These are phyloP conservation scores for Eucalyptus virginea DNA, from an alignment of 345 rosid genomes.

Conservation along the genomic window DNA sequence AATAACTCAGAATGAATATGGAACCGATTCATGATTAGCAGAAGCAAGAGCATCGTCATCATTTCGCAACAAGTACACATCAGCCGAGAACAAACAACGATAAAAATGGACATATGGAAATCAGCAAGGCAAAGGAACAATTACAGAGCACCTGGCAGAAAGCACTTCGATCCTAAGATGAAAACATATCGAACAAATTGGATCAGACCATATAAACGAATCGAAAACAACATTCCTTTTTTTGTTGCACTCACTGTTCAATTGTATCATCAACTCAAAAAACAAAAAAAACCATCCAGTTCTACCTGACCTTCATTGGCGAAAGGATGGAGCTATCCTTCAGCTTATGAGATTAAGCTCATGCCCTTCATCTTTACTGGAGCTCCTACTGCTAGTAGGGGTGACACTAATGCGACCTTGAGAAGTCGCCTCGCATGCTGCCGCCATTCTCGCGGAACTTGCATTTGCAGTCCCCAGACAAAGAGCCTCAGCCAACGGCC, in stretches of 20 bases:
- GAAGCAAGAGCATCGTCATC: background rate
- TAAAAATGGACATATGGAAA: background rate
- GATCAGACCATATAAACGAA: background rate
- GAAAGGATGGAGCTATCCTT: background rate
- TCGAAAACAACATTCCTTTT: background rate
- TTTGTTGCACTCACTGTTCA: background rate
- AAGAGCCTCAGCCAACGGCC: conserved; percentile 49
- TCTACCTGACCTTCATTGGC: background rate
- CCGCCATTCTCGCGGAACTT: conserved; percentile 4
- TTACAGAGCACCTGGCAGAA: background rate
- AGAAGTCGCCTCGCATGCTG: background rate
- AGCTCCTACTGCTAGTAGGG: conserved; percentile 7
- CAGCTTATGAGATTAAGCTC: background rate
- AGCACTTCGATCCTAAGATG: background rate
- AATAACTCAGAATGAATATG: background rate
- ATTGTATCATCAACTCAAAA: background rate
- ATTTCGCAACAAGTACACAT: background rate
- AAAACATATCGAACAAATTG: background rate
- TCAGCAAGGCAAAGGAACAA: background rate
- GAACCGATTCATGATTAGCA: background rate
- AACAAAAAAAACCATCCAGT: background rate
- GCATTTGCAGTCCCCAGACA: conserved; percentile 22
- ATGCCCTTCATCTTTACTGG: background rate
- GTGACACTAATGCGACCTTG: conserved; percentile 4
- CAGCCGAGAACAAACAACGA: background rate